These are phyloP conservation scores for Cystobasidiaceae sp. DNA, from an alignment of 1,284 basidiomycete genomes.

Conservation along the genomic window DNA sequence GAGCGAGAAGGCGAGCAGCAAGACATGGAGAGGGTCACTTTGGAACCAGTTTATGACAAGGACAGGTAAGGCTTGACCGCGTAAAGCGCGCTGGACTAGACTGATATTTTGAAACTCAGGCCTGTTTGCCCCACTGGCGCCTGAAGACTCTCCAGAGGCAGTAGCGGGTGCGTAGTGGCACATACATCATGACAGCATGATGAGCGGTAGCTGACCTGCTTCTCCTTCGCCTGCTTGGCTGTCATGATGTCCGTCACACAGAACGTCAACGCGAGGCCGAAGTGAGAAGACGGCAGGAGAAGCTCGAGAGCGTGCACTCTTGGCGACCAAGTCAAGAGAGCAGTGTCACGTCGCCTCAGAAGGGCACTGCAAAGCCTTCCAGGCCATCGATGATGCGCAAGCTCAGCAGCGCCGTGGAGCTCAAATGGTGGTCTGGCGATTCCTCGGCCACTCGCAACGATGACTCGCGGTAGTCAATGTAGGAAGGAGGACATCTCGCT, in stretches of 20 bases:
- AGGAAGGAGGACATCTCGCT: no score
- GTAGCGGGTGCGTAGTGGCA: background rate
- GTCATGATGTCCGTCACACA: background rate
- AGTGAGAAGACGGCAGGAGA: constrained; percentile 1
- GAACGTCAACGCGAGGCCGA: background rate
- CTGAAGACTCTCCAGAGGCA: constrained; percentile 22
- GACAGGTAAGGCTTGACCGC: background rate
- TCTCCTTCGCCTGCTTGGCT: background rate
- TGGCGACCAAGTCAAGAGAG: constrained; percentile 26
- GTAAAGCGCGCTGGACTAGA: no score
- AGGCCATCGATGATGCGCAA: constrained; percentile 11
- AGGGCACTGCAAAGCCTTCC: background rate
- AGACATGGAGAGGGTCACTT: constrained; percentile 4
- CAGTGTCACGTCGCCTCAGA: constrained; percentile 5
- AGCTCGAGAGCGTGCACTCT: constrained; percentile 16
- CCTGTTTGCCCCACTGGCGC: constrained; percentile 25
- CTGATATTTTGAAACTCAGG: constrained; percentile 10
- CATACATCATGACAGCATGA: no score
- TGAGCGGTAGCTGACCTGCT: background rate
- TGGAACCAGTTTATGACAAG: constrained; percentile 24
- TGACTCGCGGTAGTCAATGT: background rate
- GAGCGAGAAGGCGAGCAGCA: no score
- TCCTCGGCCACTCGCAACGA: background rate
- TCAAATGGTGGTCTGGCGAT: constrained; percentile 21
- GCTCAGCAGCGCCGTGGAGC: constrained; percentile 19